A percentile compares a stretch with the other conserved stretches of the same genome.
phyloP scores from a whole-genome alignment of 2,329 filamentous ascomycete genomes.

The Bimuria novae-zelandiae region DNA sequence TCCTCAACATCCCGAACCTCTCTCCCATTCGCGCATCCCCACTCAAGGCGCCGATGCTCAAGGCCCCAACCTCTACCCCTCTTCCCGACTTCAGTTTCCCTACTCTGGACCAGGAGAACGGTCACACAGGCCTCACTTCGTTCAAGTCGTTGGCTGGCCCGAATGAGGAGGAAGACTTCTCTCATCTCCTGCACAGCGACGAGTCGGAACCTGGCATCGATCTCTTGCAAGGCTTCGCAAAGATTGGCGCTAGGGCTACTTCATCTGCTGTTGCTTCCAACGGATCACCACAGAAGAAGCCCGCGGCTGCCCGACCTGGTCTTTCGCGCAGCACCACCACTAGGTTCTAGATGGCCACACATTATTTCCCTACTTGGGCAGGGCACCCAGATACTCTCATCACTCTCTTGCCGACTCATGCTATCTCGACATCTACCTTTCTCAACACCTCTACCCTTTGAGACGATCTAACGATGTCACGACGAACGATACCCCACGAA shows the following conservation, averaged over 20 bases:
- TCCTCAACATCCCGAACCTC: slow-evolving; percentile 43
- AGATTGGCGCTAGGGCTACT: slow-evolving; percentile 62
- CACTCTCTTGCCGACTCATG: slow-evolving; percentile 17
- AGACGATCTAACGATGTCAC: slow-evolving; percentile 37
- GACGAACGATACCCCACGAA: slow-evolving; percentile 46
- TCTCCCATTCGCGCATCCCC: slow-evolving; percentile 41
- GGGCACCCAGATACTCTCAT: not conserved
- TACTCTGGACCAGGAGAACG: slow-evolving; percentile 27
- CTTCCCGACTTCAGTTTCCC: slow-evolving; percentile 27
- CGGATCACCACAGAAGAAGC: slow-evolving; percentile 41
- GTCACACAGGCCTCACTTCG: slow-evolving; percentile 28
- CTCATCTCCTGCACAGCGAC: slow-evolving; percentile 62
- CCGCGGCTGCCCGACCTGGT: slow-evolving; percentile 25
- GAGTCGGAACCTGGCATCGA: slow-evolving; percentile 67
- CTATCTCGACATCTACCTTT: slow-evolving; percentile 4
- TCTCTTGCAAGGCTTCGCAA: slow-evolving; percentile 75
- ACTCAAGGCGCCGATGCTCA: slow-evolving; percentile 35
- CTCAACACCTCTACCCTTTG: slow-evolving; percentile 1
- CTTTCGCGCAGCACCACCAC: slow-evolving; percentile 40
- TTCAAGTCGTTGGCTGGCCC: slow-evolving; percentile 37
- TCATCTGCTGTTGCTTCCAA: slow-evolving; percentile 37
- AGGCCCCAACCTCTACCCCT: slow-evolving; percentile 32
- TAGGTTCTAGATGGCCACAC: slow-evolving; percentile 31
- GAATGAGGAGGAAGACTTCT: slow-evolving; percentile 60
- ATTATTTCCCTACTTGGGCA: not conserved